Conservation (phyloP, 192 early-diverging fungal genomes). For the Entomortierella chlamydospora region DNA sequence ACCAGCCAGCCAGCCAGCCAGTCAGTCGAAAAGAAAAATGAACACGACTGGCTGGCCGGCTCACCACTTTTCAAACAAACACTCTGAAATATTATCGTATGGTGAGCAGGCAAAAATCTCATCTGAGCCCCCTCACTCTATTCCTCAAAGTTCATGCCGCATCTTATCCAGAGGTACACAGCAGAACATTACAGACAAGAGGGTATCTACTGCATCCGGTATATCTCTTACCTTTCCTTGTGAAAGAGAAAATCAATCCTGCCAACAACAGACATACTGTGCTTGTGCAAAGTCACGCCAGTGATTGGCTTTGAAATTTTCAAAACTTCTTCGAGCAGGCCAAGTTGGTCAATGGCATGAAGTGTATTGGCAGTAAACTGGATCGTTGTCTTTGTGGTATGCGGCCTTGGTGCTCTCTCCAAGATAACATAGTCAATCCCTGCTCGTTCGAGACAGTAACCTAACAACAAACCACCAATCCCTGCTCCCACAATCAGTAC, state of each 20-base stretch:
- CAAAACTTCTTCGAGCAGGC: slow-evolving; percentile 37
- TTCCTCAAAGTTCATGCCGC: too few species aligned
- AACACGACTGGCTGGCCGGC: too few species aligned
- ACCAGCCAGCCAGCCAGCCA: too few species aligned
- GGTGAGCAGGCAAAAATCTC: too few species aligned
- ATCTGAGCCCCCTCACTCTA: too few species aligned
- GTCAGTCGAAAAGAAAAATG: too few species aligned
- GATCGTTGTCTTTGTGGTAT: slow-evolving; percentile 13
- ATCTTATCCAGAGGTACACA: too few species aligned
- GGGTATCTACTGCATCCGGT: too few species aligned
- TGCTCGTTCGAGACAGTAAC: slow-evolving; percentile 33
- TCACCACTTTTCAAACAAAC: too few species aligned
- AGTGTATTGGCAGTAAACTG: slow-evolving; percentile 34
- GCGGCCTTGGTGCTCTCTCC: slow-evolving; percentile 9
- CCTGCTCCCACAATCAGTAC: slow-evolving; percentile 42
- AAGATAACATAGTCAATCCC: slow-evolving; percentile 43
- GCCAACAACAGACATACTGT: slow-evolving; percentile 37
- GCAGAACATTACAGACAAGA: too few species aligned
- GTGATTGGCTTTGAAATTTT: slow-evolving; percentile 35
- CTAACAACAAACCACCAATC: slow-evolving; percentile 37
- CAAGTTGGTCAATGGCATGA: slow-evolving; percentile 26
- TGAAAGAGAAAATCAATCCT: slow-evolving; percentile 16
- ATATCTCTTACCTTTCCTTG: slow-evolving; percentile 48
- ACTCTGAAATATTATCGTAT: too few species aligned
- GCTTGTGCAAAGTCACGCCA: slow-evolving; percentile 14